phyloP scores from a whole-genome alignment of 345 rosid species.

The Geranium rotundifolium region DNA sequence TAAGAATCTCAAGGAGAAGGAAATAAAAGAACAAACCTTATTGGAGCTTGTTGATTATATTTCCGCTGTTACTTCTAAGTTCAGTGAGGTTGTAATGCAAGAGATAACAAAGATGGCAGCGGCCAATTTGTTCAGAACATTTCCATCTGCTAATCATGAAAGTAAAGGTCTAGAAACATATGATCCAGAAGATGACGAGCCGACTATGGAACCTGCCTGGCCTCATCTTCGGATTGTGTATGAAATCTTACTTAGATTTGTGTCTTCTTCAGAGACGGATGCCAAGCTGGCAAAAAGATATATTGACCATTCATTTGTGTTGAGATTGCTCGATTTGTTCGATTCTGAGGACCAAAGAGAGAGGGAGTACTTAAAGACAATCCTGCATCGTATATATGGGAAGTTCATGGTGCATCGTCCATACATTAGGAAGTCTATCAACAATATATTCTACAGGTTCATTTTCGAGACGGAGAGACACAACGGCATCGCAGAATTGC shows the following conservation, averaged over 20 bases:
- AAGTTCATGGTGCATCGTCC: background rate
- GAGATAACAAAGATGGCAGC: constrained; percentile 20
- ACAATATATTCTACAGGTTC: background rate
- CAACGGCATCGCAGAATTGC: background rate
- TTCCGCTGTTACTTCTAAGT: constrained; percentile 4
- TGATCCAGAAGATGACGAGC: constrained; percentile 20
- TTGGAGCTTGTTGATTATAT: background rate
- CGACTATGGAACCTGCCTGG: constrained; percentile 21
- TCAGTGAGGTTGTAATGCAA: constrained; percentile 19
- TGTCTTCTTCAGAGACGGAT: constrained; percentile 19
- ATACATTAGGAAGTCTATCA: constrained; percentile 1
- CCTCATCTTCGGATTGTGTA: constrained; percentile 23
- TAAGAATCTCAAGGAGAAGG: constrained; percentile 4
- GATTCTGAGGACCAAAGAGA: background rate
- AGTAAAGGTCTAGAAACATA: constrained; percentile 11
- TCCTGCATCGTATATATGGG: background rate
- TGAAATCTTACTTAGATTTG: constrained; percentile 18
- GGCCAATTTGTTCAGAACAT: constrained; percentile 18
- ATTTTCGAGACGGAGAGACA: constrained; percentile 1
- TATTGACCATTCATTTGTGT: background rate
- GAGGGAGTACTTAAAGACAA: background rate
- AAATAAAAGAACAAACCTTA: background rate
- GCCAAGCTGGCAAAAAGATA: background rate
- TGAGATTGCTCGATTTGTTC: background rate
- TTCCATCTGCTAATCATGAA: constrained; percentile 13